Evolutionary conservation across 2,329 filamentous ascomycete genomes (phyloP).

Genomic region (Leptographium wingfieldii): DNA sequence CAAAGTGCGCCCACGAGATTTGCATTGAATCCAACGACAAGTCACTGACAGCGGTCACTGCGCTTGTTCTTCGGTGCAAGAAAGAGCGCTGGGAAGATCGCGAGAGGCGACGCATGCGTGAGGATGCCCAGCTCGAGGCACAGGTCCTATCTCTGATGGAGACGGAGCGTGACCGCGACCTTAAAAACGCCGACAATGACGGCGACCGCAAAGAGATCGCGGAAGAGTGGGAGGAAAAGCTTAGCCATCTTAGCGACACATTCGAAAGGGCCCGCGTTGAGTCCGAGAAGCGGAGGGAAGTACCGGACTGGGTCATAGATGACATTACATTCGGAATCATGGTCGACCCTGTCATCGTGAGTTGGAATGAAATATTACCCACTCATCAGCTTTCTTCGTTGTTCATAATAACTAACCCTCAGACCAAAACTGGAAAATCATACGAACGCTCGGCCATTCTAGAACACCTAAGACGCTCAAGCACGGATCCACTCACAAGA

Average conservation of each 20-base stretch:
- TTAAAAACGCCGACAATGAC: constrained; percentile 20
- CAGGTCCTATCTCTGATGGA: constrained; percentile 44
- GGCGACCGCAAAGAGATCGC: constrained; percentile 33
- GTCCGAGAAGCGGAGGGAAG: constrained; percentile 37
- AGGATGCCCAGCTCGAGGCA: constrained; percentile 43
- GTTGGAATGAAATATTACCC: constrained; percentile 10
- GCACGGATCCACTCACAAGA: constrained; percentile 73
- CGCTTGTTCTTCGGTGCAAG: constrained; percentile 66
- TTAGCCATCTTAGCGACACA: constrained; percentile 27
- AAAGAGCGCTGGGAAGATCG: constrained; percentile 72
- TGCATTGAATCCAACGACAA: constrained; percentile 50
- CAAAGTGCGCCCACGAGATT: constrained; percentile 58
- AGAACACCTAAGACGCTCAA: constrained; percentile 66
- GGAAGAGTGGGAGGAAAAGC: constrained; percentile 35
- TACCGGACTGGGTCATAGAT: constrained; percentile 67
- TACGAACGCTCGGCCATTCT: constrained; percentile 80
- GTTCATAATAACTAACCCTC: not conserved
- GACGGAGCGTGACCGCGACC: constrained; percentile 29
- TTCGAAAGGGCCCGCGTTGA: constrained; percentile 39
- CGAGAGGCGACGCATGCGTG: constrained; percentile 48
- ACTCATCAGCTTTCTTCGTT: not conserved
- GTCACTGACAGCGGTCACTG: constrained; percentile 58
- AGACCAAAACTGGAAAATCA: constrained; percentile 76
- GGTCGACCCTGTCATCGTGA: constrained; percentile 53
- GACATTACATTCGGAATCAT: constrained; percentile 64